Evolutionary conservation across 2,329 filamentous ascomycete species (phyloP).

Genomic region (Colletotrichum kahawae): DNA sequence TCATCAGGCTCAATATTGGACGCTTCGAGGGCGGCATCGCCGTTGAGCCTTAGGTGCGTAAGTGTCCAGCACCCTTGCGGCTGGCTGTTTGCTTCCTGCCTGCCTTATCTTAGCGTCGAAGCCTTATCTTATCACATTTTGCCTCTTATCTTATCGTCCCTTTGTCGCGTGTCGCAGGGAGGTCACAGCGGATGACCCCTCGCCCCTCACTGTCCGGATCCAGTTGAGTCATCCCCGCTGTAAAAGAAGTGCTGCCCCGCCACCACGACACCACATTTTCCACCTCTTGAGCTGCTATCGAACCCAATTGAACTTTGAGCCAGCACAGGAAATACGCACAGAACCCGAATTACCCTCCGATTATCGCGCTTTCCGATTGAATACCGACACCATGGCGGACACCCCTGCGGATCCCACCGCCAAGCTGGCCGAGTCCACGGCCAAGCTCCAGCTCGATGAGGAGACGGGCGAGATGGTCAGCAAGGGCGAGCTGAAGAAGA

Average conservation of each 20-base stretch:
- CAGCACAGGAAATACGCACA: not conserved
- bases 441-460: slow-evolving; percentile 66
- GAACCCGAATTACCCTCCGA: accelerated
- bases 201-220: not conserved
- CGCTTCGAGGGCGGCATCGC: not conserved
- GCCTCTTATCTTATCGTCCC: slow-evolving; percentile 10
- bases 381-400: slow-evolving; percentile 47
- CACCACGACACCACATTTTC: slow-evolving; percentile 12
- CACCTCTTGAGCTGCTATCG: not conserved
- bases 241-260: slow-evolving; percentile 20
- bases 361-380: not conserved
- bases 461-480: slow-evolving; percentile 71
- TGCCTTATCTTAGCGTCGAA: not conserved
- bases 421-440: slow-evolving; percentile 55
- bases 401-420: slow-evolving; percentile 51
- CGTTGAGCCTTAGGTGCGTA: not conserved
- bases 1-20: not conserved
- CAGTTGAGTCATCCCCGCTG: slow-evolving; percentile 20
- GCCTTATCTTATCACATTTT: not conserved
- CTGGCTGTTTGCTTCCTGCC: not conserved
- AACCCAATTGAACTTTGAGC: not conserved
- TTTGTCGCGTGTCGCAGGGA: not conserved
- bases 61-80: not conserved
- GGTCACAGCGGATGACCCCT: slow-evolving; percentile 1
- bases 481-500: slow-evolving; percentile 68